Base-by-base conservation (phyloP, 768 basidiomycete genomes). In the Tricholoma terreum region DNA sequence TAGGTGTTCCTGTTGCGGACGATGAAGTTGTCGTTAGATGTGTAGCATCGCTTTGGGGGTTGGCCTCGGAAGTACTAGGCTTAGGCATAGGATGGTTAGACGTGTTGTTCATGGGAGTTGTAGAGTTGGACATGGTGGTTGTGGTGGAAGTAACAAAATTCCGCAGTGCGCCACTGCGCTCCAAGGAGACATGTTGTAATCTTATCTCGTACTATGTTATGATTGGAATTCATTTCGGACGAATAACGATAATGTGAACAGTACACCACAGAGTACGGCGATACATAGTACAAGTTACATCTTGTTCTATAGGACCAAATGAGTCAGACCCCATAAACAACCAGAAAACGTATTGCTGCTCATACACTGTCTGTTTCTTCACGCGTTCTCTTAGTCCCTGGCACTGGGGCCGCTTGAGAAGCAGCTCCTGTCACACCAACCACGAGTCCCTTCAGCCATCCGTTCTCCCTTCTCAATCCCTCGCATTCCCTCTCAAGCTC, bases 401-500 rank as follows among this genome's bases (percentile, higher is more conserved):
- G 49, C 1, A 66, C 68, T 21, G 65, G 61, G 1, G 77, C 73
- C 15, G 67, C 75, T 58, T 79, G 77, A 17, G 46, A 31, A 24
- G 77, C 85, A 34, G 82, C 89, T 19, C 90, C 89, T 0, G 92
- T 92, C 11, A 92, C 89, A 27, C 90, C 90, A 3, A 94, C 91
- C 6, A 96, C 91, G 12, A 96, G 73, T 0, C 92, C 90, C 73
- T 94, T 91, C 62, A 96, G 70, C 92, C 93, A 96, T 1, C 90
- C 89, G 65, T 97, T 97, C 76, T 97, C 94, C 57, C 90, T 80
- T 49, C 92, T 79, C 50, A 95, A 77, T 0, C 83, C 85, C 71
- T 96, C 94, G 71, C 94, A 94, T 72, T 96, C 93, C 70, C 89
- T 83, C 75, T 97, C 94, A 12, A 97, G 80, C 65, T 90, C 90